phyloP scores from a whole-genome alignment of 805 yeast species.

The Candida xiaguanensis region DNA sequence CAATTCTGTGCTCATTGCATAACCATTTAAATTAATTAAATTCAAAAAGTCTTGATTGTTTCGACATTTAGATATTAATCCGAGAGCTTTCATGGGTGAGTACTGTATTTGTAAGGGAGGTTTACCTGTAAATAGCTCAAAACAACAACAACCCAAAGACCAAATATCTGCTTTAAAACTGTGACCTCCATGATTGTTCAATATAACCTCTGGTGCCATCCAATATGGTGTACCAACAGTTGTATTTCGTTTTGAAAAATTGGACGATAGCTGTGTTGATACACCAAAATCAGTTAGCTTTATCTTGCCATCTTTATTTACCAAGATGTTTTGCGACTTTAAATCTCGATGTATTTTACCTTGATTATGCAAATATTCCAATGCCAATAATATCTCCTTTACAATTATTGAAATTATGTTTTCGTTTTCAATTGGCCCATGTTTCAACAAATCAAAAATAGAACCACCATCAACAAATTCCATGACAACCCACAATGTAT shows the following conservation, averaged over 20 bases:
- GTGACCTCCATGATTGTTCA: slow-evolving; percentile 56
- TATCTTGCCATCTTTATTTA: slow-evolving; percentile 35
- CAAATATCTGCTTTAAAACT: slow-evolving; percentile 66
- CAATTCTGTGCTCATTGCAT: slow-evolving; percentile 20
- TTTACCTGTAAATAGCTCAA: slow-evolving; percentile 66
- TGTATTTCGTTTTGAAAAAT: slow-evolving; percentile 41
- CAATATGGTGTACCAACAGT: slow-evolving; percentile 59
- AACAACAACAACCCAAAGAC: slow-evolving; percentile 77
- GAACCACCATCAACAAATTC: slow-evolving; percentile 80
- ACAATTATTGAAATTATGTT: slow-evolving; percentile 49
- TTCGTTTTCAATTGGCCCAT: slow-evolving; percentile 57
- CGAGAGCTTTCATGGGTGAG: slow-evolving; percentile 44
- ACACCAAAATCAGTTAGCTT: slow-evolving; percentile 47
- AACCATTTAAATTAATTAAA: slow-evolving; percentile 21
- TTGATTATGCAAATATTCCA: slow-evolving; percentile 61
- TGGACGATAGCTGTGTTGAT: slow-evolving; percentile 39
- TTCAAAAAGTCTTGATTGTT: slow-evolving; percentile 27
- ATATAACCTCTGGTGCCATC: slow-evolving; percentile 63
- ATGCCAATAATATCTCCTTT: slow-evolving; percentile 54
- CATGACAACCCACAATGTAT: slow-evolving; percentile 77
- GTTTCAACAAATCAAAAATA: slow-evolving; percentile 57
- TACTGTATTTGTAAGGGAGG: slow-evolving; percentile 56
- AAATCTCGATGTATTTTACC: slow-evolving; percentile 71
- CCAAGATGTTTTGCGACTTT: slow-evolving; percentile 39
- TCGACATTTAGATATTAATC: slow-evolving; percentile 32